phyloP scores from a whole-genome alignment of 768 basidiomycete genomes.

The Coprinellus micaceus region DNA sequence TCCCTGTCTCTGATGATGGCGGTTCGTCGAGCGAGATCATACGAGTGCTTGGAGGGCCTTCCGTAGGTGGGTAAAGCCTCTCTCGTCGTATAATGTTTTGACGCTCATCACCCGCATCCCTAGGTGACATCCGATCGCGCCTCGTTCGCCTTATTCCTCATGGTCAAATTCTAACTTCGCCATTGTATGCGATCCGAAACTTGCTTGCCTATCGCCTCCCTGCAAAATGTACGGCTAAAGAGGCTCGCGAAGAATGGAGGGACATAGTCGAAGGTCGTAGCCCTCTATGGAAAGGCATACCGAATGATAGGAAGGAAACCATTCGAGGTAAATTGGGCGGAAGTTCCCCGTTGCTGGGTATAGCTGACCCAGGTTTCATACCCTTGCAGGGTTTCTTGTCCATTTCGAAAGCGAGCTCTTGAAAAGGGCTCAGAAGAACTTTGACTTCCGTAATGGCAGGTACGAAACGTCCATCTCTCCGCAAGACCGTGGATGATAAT shows the following conservation, averaged over 20 bases:
- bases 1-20: slow-evolving; percentile 94
- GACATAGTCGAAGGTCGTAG: slow-evolving; percentile 88
- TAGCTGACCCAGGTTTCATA: no score
- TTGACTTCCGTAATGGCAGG: slow-evolving; percentile 91
- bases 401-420: slow-evolving; percentile 87
- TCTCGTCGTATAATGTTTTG: not conserved
- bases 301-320: slow-evolving; percentile 85
- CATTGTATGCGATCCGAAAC: slow-evolving; percentile 67
- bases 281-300: slow-evolving; percentile 78
- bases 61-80: slow-evolving; percentile 52
- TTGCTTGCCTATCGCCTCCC: slow-evolving; percentile 82
- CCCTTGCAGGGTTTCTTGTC: slow-evolving; percentile 74
- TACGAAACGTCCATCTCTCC: slow-evolving; percentile 22
- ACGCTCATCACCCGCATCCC: not conserved
- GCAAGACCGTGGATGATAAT: no score
- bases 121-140: slow-evolving; percentile 86
- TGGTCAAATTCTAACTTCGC: slow-evolving; percentile 47
- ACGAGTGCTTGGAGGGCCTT: slow-evolving; percentile 83
- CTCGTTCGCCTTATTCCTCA: slow-evolving; percentile 83
- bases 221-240: slow-evolving; percentile 57
- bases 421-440: slow-evolving; percentile 88
- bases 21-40: slow-evolving; percentile 95
- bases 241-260: slow-evolving; percentile 87
- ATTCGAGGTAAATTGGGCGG: slow-evolving; percentile 67
- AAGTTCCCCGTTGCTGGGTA: no score